Evolutionary conservation across 1,284 basidiomycete species (phyloP).

Genomic region (Ceratobasidium sp.): DNA sequence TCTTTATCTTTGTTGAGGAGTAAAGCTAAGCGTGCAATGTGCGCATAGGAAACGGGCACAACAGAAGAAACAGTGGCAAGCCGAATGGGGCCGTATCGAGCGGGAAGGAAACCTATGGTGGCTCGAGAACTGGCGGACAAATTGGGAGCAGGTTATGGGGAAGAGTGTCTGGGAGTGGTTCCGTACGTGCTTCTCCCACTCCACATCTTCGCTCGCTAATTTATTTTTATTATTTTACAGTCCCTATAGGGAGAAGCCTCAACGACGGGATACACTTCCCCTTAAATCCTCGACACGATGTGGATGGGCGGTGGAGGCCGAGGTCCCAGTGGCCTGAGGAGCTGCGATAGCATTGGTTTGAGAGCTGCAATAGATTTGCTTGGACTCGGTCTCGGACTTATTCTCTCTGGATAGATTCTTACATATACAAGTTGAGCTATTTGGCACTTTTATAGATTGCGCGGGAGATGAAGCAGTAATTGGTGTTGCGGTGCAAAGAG

Average conservation of each 20-base stretch:
- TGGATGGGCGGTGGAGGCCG: conserved; percentile 73
- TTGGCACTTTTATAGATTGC: not conserved
- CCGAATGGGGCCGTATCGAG: conserved; percentile 79
- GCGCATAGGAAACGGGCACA: conserved; percentile 25
- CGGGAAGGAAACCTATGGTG: conserved; percentile 90
- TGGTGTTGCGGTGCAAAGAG: too few relatives aligned
- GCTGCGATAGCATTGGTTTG: conserved; percentile 60
- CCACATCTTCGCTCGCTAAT: conserved; percentile 34
- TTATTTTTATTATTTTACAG: conserved; percentile 58
- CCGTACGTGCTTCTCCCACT: conserved; percentile 65
- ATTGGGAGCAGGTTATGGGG: conserved; percentile 86
- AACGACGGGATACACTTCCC: conserved; percentile 75
- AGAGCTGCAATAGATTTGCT: too few relatives aligned
- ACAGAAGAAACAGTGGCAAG: conserved; percentile 70
- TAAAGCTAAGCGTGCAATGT: not conserved
- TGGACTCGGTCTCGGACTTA: too few relatives aligned
- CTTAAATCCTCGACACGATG: conserved; percentile 80
- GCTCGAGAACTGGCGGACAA: conserved; percentile 70
- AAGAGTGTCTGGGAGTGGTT: conserved; percentile 74
- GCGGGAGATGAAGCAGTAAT: too few relatives aligned
- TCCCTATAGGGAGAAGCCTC: conserved; percentile 72
- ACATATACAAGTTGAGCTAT: not conserved
- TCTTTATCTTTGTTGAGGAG: not conserved
- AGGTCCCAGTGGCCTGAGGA: conserved; percentile 79
- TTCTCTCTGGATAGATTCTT: not conserved